A percentile compares a stretch with the other conserved stretches of the same genome.
phyloP scores from a whole-genome alignment of 768 basidiomycete species.

The Mycena filopes region DNA sequence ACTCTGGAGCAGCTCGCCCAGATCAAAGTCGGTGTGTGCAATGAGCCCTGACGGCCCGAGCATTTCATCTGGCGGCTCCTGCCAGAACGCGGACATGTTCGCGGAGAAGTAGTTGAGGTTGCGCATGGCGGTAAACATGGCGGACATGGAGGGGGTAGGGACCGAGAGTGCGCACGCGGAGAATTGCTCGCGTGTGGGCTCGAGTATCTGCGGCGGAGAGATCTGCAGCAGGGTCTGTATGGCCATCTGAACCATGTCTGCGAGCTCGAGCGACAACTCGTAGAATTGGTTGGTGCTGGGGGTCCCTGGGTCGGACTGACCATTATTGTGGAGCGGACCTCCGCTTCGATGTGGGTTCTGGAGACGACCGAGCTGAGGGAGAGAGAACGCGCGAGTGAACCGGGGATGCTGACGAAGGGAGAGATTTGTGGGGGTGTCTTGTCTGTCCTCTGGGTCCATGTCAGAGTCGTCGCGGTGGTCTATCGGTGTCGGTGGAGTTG shows the following conservation, averaged over 20 bases:
- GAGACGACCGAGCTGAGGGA: constrained; percentile 83
- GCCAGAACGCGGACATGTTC: constrained; percentile 72
- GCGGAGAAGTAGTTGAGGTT: constrained; percentile 93
- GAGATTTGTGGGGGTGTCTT: constrained; percentile 30
- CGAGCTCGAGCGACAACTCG: constrained; percentile 86
- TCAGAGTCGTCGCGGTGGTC: constrained; percentile 58
- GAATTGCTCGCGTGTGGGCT: constrained; percentile 94
- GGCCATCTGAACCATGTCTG: constrained; percentile 90
- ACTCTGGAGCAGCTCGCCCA: constrained; percentile 90
- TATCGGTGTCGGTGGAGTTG: constrained; percentile 18
- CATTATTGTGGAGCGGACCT: constrained; percentile 22
- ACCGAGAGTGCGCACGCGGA: constrained; percentile 89
- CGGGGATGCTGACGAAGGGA: constrained; percentile 49
- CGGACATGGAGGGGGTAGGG: constrained; percentile 88
- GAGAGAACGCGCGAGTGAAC: constrained; percentile 82
- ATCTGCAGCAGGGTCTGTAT: constrained; percentile 93
- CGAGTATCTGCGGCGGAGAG: constrained; percentile 89
- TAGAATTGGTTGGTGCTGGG: constrained; percentile 53
- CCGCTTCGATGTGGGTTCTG: constrained; percentile 69
- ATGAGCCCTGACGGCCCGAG: constrained; percentile 22
- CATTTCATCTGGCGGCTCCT: constrained; percentile 37
- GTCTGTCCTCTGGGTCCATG: constrained; percentile 36
- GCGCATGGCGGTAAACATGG: constrained; percentile 92
- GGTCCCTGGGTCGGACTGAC: constrained; percentile 29
- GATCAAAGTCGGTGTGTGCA: constrained; percentile 78